These are phyloP conservation scores for Favolaschia claudopus DNA, from an alignment of 768 basidiomycete genomes.

Conservation along the genomic window DNA sequence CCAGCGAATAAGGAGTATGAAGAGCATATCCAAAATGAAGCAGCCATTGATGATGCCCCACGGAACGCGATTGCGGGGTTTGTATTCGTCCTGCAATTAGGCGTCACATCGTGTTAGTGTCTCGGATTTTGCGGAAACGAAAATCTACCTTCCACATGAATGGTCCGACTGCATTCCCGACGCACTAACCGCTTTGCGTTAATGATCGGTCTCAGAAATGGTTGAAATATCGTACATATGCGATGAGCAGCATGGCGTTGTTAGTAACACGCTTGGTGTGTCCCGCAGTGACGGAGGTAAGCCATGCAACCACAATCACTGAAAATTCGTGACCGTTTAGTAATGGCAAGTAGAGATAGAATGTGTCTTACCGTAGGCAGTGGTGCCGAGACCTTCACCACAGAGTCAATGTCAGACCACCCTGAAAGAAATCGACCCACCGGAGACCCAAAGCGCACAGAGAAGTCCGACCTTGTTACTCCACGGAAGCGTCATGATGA, in stretches of 20 bases:
- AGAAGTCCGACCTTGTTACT: slow-evolving; percentile 55
- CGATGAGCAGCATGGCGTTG: slow-evolving; percentile 22
- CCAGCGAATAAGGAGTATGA: slow-evolving; percentile 57
- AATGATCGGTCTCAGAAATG: slow-evolving; percentile 20
- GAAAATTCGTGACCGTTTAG: slow-evolving; percentile 13
- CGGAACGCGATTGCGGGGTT: slow-evolving; percentile 75
- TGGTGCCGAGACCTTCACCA: slow-evolving; percentile 31
- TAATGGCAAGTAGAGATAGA: neutral
- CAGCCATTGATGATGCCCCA: slow-evolving; percentile 81
- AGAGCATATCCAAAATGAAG: slow-evolving; percentile 58
- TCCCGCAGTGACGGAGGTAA: slow-evolving; percentile 63
- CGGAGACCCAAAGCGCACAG: slow-evolving; percentile 46
- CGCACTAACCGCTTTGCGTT: slow-evolving; percentile 35
- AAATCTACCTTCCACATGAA: slow-evolving; percentile 72
- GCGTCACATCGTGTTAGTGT: neutral
- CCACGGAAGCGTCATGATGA: slow-evolving; percentile 59
- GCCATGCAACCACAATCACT: slow-evolving; percentile 54
- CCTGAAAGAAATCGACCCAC: neutral
- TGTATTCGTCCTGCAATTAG: slow-evolving; percentile 50
- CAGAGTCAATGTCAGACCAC: no score
- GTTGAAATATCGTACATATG: slow-evolving; percentile 13
- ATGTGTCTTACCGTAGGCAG: neutral
- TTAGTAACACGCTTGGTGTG: slow-evolving; percentile 26
- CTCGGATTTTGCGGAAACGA: neutral
- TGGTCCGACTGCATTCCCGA: slow-evolving; percentile 72